Evolutionary conservation across 352 stramenopile genomes (phyloP).

Genomic region (Pythium periplocum): DNA sequence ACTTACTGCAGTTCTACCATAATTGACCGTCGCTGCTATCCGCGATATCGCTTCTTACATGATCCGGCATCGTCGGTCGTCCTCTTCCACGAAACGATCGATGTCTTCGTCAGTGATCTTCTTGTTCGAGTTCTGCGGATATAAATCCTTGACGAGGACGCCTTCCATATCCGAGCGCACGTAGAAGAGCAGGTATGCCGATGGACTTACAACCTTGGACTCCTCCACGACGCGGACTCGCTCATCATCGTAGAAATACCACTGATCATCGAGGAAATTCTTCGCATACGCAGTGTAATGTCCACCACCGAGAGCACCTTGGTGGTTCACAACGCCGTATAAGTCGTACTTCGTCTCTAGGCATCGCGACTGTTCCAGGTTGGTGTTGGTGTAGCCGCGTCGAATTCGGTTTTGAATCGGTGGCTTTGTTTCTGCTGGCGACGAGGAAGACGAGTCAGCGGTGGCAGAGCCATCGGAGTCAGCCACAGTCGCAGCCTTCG

Average conservation of each 20-base stretch:
- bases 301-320: slow-evolving; percentile 78
- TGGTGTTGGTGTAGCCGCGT: slow-evolving; percentile 86
- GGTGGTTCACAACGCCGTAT: slow-evolving; percentile 87
- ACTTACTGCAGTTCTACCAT: no score
- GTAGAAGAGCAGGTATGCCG: slow-evolving; percentile 92
- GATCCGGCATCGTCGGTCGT: slow-evolving; percentile 75
- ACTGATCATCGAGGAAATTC: slow-evolving; percentile 86
- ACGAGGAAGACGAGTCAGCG: not conserved
- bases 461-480: slow-evolving; percentile 13
- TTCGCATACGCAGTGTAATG: slow-evolving; percentile 88
- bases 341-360: slow-evolving; percentile 87
- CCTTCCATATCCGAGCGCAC: slow-evolving; percentile 85
- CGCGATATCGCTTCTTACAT: slow-evolving; percentile 44
- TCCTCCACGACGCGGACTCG: slow-evolving; percentile 83
- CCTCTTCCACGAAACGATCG: slow-evolving; percentile 81
- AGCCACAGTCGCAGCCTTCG: slow-evolving; percentile 2
- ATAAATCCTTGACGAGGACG: slow-evolving; percentile 79
- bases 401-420: slow-evolving; percentile 42
- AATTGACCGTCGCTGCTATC: no score
- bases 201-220: slow-evolving; percentile 76
- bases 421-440: not conserved
- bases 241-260: slow-evolving; percentile 90
- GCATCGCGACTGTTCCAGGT: slow-evolving; percentile 82
- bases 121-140: slow-evolving; percentile 78
- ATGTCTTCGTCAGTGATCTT: slow-evolving; percentile 89